phyloP scores from a whole-genome alignment of 129 eudicot genomes.

The Chrysanthemum makinoi region DNA sequence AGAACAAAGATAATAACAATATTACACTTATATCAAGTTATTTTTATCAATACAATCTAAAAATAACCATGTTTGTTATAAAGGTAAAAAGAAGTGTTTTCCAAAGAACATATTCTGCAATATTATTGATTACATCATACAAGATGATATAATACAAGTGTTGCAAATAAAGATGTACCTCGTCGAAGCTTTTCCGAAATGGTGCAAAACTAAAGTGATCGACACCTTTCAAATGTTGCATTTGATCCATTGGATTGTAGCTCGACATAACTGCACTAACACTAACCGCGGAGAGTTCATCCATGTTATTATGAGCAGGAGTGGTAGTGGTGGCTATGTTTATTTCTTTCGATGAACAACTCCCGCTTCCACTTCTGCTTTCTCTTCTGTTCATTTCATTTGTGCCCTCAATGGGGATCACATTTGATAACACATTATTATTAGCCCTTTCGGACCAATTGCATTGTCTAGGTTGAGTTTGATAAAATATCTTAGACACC shows the following conservation, averaged over 20 bases:
- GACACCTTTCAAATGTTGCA: conserved; percentile 64
- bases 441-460: conserved; percentile 55
- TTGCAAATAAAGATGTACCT: conserved; percentile 38
- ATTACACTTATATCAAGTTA: conserved; percentile 1
- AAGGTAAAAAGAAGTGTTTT: background rate
- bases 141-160: background rate
- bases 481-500: conserved; percentile 92
- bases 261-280: conserved; percentile 48
- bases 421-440: conserved; percentile 21
- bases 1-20: background rate
- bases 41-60: background rate
- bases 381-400: conserved; percentile 33
- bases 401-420: conserved; percentile 20
- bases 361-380: conserved; percentile 70
- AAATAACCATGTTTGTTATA: background rate
- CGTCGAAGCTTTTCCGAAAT: conserved; percentile 66
- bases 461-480: conserved; percentile 95
- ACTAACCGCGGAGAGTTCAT: conserved; percentile 44
- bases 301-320: conserved; percentile 51
- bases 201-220: conserved; percentile 71
- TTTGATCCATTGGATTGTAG: conserved; percentile 54
- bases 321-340: conserved; percentile 21
- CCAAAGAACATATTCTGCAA: no score
- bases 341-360: conserved; percentile 63
- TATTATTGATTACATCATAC: no score